Base-by-base conservation (phyloP, 768 basidiomycete genomes). In the Tricholoma bakamatsutake region DNA sequence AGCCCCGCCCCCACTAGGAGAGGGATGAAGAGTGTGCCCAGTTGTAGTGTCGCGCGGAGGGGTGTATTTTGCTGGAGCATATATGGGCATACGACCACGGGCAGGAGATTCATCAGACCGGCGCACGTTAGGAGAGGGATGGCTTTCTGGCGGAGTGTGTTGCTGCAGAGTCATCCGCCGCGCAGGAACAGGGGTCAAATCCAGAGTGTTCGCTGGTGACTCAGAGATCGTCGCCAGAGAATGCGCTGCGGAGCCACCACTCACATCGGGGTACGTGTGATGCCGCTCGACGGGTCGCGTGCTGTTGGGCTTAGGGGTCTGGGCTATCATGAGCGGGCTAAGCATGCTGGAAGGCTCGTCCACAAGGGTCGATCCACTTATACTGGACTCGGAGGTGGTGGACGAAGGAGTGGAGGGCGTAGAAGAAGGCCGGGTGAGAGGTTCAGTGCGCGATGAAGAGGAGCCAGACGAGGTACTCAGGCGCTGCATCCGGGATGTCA, bases 311-410 rank as follows among this genome's bases (percentile, higher is more conserved):
- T 69, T 69, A 12, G 71, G 73, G 1, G 73, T 73, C n/a, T 48
- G 46, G 15, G 64, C 56, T 21, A 76, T 64, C 35, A 76, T 64
- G 43, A 80, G 64, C 0, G 79, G 79, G 55, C 76, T 77, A n/a
- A 80, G 74, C 46, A 77, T 72, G 57, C 69, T 72, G 18, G 66
- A 43, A 1, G 78, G 80, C 57, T 80, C 79, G 8, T 79, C 78
- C 13, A 76, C 74, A 35, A 79, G 60, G 18, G 60, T 37, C 43
- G 71, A 51, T 42, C 67, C 71, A 27, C 47, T 59, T 62, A 63
- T 59, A 52, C 18, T 13, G 47, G 53, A 45, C 12, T 53, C 27
- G 54, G 40, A 12, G 55, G 18, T 43, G 39, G 3, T 31, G 13
- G 18, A 48, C 4, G 60, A 50, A 54, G 47, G 46, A 9, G 57